Evolutionary conservation across 2,329 filamentous ascomycete species (phyloP), one percentile per base, ranked within the genome.

Genomic region (Tolypocladium endophyticum): DNA sequence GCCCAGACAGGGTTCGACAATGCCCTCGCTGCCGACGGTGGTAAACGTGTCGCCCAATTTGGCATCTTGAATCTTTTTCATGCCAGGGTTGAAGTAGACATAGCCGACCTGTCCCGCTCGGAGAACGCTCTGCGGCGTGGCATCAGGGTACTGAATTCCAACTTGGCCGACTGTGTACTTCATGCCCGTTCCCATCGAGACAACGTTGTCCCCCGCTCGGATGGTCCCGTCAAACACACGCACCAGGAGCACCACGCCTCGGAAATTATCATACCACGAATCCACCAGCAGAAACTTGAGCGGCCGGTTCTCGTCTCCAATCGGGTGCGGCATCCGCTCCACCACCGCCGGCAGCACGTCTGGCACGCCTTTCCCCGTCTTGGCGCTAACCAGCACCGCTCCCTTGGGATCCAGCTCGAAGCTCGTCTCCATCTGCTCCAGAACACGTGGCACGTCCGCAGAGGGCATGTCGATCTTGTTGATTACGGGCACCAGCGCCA

Each of bases 221-320:
- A 99, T 81, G 57, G 85, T 83, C 14, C 94, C 94, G 64, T 97
- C 92, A 67, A 99, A 99, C 23, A 99, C 80, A 14, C 94, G 82
- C 16, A 99, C 92, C 8, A 99, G 81, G 57, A 97, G 81, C 58
- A 97, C 88, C 41, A 99, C 94, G 16, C 94, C 94, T 65, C 92
- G 89, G 74, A 97, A 99, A 62, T 88, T 92, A 70, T 96, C 92
- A 72, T 99, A 99, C 94, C 94, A 99, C 28, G 92, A 97, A 74
- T 99, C 94, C 35, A 99, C 92, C 18, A 99, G 84, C 55, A 99
- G 79, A 75, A 97, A 82, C 61, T 90, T 87, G 60, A 97, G 74
- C 1, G 92, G 90, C 67, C 87, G 89, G 20, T 75, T 80, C 58
- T 81, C 76, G 66, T 94, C 86, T 5, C 94, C 94, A 0, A 83